These are phyloP conservation scores for Mortierella sp. DNA, from an alignment of 371 early-diverging fungal species.

Conservation along the genomic window DNA sequence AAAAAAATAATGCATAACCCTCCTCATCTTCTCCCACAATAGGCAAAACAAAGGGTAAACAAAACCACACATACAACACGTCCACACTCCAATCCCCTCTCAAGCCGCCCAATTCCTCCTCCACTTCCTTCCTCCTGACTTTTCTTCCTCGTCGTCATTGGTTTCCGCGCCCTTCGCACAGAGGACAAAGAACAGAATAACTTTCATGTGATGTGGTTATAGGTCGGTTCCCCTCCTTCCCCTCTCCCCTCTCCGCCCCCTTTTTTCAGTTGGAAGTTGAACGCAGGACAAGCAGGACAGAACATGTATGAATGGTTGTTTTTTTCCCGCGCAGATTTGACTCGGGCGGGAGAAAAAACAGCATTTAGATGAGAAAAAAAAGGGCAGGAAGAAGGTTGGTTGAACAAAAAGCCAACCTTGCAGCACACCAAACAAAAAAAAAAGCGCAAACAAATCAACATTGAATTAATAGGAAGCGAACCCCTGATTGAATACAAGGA, in stretches of 20 bases:
- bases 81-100: no score
- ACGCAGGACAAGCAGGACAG: background rate
- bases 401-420: background rate
- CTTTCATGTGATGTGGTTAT: background rate
- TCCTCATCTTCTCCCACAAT: no score
- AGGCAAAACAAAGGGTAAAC: background rate
- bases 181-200: no score
- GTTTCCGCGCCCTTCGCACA: no score
- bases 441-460: background rate
- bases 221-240: background rate
- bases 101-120: no score
- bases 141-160: no score
- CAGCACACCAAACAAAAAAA: background rate
- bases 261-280: background rate
- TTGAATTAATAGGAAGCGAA: no score
- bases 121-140: no score
- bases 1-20: no score
- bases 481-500: background rate
- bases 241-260: background rate
- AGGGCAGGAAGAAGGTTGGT: background rate
- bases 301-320: background rate
- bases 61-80: background rate
- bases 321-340: constrained; percentile 11
- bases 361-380: background rate
- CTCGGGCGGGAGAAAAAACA: background rate